phyloP scores from a whole-genome alignment of 192 early-diverging fungal species.

The Phycomyces blakesleeanus region DNA sequence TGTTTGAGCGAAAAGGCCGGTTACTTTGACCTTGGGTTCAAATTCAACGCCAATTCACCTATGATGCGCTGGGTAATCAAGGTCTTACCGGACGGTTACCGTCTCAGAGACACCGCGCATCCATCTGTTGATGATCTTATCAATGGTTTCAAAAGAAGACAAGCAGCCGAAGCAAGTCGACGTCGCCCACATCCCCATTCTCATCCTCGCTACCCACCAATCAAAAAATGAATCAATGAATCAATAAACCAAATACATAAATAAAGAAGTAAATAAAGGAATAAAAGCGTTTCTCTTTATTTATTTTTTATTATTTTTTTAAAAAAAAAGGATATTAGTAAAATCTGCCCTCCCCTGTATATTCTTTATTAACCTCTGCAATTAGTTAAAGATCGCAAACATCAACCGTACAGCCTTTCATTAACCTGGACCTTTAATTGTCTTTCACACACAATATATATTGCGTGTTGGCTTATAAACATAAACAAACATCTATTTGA shows the following conservation, averaged over 20 bases:
- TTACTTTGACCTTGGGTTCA: constrained; percentile 73
- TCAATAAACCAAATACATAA: not conserved
- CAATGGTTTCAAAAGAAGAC: constrained; percentile 60
- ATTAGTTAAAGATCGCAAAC: no score
- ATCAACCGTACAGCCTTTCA: no score
- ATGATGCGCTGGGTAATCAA: constrained; percentile 63
- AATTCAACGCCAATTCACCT: constrained; percentile 61
- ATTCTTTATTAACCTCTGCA: no score
- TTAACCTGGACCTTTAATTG: no score
- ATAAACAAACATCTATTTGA: no score
- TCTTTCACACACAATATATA: no score
- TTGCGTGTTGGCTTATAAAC: no score
- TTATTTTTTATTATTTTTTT: no score
- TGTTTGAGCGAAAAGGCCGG: constrained; percentile 67
- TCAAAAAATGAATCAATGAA: not conserved
- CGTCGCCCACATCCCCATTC: not conserved
- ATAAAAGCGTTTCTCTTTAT: no score
- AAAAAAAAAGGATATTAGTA: no score
- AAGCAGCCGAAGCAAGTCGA: not conserved
- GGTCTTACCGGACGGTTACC: constrained; percentile 74
- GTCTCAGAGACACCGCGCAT: constrained; percentile 65
- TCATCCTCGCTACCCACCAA: not conserved
- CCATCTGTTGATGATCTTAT: constrained; percentile 69
- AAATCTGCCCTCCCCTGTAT: no score
- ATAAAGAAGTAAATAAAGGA: not conserved